Conservation (phyloP, 768 basidiomycete species). For the Tylopilus sp. region DNA sequence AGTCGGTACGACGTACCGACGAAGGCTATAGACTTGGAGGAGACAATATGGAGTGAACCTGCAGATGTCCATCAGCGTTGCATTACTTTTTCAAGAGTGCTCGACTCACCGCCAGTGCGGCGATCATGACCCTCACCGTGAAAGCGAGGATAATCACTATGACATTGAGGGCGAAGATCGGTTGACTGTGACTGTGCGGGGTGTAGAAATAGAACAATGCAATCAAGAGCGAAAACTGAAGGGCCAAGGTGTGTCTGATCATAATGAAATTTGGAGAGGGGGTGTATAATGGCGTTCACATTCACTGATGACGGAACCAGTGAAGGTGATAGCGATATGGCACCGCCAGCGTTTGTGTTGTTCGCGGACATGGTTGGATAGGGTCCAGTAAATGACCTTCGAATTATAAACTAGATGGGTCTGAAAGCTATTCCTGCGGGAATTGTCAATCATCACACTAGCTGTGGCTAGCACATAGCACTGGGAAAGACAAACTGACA, state of each 20-base stretch:
- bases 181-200: constrained; percentile 18
- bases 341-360: constrained; percentile 4
- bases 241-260: constrained; percentile 28
- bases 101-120: constrained; percentile 18
- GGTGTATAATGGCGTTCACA: constrained; percentile 12
- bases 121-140: constrained; percentile 18
- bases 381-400: neutral
- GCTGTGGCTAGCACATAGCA: neutral
- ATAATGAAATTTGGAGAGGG: constrained; percentile 24
- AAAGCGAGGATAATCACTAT: constrained; percentile 21
- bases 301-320: neutral
- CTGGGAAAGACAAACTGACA: neutral
- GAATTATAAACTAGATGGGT: neutral
- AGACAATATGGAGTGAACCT: constrained; percentile 30
- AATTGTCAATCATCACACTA: neutral
- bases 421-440: neutral
- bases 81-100: neutral
- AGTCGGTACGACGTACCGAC: constrained; percentile 10
- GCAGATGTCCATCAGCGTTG: neutral
- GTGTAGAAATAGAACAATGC: constrained; percentile 32
- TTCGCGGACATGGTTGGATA: constrained; percentile 14
- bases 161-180: constrained; percentile 31
- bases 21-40: constrained; percentile 19
- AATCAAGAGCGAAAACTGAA: constrained; percentile 30
- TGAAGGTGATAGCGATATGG: neutral